Evolutionary conservation across 768 basidiomycete species (phyloP).

Genomic region (Rhodotorula graminis): DNA sequence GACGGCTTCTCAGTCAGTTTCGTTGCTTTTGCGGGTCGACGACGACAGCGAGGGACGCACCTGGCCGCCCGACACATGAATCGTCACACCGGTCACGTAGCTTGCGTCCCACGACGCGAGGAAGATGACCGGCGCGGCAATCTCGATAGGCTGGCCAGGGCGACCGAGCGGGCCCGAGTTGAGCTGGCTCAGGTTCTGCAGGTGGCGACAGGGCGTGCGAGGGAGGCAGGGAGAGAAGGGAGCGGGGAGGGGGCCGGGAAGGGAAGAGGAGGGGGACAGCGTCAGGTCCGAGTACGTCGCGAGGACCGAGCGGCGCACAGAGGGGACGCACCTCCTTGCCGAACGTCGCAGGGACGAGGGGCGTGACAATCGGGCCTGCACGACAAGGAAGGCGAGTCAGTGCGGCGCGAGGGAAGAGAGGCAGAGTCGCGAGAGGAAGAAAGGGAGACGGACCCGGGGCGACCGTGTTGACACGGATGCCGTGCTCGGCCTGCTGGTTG

Average conservation of each 20-base stretch:
- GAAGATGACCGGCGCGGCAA: slow-evolving; percentile 55
- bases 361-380: slow-evolving; percentile 55
- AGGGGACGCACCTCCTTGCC: not conserved
- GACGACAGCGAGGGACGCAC: not conserved
- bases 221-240: not conserved
- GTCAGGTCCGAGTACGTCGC: too few species aligned
- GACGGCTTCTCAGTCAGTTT: not conserved
- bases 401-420: not conserved
- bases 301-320: too few species aligned
- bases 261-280: too few species aligned
- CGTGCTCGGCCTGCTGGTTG: slow-evolving; percentile 55
- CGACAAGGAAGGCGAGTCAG: not conserved
- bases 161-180: slow-evolving; percentile 52
- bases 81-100: slow-evolving; percentile 49
- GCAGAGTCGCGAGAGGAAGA: not conserved
- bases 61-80: slow-evolving; percentile 41
- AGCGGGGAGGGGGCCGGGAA: too few species aligned
- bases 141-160: slow-evolving; percentile 55
- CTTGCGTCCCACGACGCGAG: slow-evolving; percentile 53
- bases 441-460: slow-evolving; percentile 7
- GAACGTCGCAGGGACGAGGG: slow-evolving; percentile 47
- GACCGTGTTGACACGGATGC: slow-evolving; percentile 53
- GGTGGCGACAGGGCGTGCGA: not conserved
- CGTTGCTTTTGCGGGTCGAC: not conserved
- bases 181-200: slow-evolving; percentile 49